These are phyloP conservation scores for Tolypocladium amazonense DNA, from an alignment of 2,329 filamentous ascomycete genomes.

Conservation along the genomic window DNA sequence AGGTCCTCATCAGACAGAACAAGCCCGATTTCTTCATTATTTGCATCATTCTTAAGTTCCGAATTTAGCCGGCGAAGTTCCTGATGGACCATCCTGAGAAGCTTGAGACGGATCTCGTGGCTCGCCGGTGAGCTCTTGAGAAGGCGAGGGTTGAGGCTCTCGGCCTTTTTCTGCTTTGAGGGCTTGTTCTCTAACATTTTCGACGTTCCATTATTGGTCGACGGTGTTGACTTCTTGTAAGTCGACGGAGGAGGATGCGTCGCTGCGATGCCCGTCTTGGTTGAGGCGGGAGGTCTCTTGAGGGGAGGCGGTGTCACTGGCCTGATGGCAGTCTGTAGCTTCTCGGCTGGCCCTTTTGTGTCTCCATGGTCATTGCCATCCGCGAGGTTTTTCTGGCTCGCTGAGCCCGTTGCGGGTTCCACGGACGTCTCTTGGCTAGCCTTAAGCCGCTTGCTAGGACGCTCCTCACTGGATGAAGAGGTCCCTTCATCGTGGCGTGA, in stretches of 20 bases:
- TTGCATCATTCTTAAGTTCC: slow-evolving; percentile 41
- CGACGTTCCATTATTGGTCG: neutral
- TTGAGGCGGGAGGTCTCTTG: neutral
- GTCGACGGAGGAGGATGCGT: neutral
- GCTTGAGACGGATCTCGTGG: slow-evolving; percentile 43
- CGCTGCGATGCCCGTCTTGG: neutral
- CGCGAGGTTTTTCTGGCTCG: neutral
- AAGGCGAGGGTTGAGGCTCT: slow-evolving; percentile 57
- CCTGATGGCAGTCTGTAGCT: slow-evolving; percentile 11
- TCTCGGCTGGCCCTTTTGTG: neutral
- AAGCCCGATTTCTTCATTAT: slow-evolving; percentile 37
- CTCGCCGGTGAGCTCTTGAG: slow-evolving; percentile 46
- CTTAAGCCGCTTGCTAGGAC: slow-evolving; percentile 19
- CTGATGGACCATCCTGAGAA: slow-evolving; percentile 53
- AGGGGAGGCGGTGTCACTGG: slow-evolving; percentile 24
- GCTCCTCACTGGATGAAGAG: slow-evolving; percentile 13
- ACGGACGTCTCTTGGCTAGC: slow-evolving; percentile 6
- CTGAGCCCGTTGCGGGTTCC: neutral
- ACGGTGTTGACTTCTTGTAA: slow-evolving; percentile 5
- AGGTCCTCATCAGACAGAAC: slow-evolving; percentile 54
- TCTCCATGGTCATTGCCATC: neutral
- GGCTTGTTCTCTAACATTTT: neutral
- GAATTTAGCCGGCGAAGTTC: slow-evolving; percentile 59
- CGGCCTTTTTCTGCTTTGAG: slow-evolving; percentile 20
- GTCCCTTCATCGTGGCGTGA: neutral